A percentile compares a stretch with the other conserved stretches of the same genome.
Conservation (phyloP, 2,329 filamentous ascomycete genomes). For the Aureobasidium sp. region DNA sequence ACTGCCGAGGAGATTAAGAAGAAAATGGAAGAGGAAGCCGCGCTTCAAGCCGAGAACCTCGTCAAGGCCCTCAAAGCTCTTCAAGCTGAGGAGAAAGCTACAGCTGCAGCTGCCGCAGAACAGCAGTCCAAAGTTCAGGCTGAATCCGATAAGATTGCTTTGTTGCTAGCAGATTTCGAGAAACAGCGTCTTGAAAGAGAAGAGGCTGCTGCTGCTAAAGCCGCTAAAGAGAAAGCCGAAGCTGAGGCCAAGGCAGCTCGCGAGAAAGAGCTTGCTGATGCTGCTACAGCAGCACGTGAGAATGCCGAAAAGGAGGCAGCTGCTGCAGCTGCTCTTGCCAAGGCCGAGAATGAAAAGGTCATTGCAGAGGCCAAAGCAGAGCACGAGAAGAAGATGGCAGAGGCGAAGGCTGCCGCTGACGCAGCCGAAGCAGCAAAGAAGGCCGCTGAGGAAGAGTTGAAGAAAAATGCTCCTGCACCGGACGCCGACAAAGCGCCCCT, state of each 20-base stretch:
- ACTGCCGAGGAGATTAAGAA: slow-evolving; percentile 19
- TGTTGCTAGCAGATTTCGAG: slow-evolving; percentile 36
- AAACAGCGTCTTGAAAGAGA: slow-evolving; percentile 34
- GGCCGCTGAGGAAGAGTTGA: slow-evolving; percentile 41
- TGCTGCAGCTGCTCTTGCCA: slow-evolving; percentile 23
- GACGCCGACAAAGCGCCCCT: slow-evolving; percentile 65
- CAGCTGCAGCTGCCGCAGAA: background rate
- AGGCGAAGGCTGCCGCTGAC: slow-evolving; percentile 43
- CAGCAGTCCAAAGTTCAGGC: slow-evolving; percentile 16
- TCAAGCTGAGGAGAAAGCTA: slow-evolving; percentile 16
- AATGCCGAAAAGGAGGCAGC: slow-evolving; percentile 33
- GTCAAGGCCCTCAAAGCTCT: background rate
- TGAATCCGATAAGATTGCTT: slow-evolving; percentile 21
- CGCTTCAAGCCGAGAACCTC: slow-evolving; percentile 8
- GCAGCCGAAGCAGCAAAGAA: slow-evolving; percentile 45
- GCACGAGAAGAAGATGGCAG: slow-evolving; percentile 48
- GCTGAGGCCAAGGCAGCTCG: slow-evolving; percentile 41
- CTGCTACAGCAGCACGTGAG: slow-evolving; percentile 39
- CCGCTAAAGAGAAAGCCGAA: slow-evolving; percentile 38
- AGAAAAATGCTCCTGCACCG: slow-evolving; percentile 41
- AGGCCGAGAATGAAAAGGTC: slow-evolving; percentile 40
- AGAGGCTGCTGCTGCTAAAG: slow-evolving; percentile 33
- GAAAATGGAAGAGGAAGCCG: slow-evolving; percentile 30
- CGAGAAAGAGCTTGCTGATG: slow-evolving; percentile 33
- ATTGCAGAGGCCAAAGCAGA: slow-evolving; percentile 30